Base-by-base conservation (phyloP, 345 rosid species). In the Turritis glabra region DNA sequence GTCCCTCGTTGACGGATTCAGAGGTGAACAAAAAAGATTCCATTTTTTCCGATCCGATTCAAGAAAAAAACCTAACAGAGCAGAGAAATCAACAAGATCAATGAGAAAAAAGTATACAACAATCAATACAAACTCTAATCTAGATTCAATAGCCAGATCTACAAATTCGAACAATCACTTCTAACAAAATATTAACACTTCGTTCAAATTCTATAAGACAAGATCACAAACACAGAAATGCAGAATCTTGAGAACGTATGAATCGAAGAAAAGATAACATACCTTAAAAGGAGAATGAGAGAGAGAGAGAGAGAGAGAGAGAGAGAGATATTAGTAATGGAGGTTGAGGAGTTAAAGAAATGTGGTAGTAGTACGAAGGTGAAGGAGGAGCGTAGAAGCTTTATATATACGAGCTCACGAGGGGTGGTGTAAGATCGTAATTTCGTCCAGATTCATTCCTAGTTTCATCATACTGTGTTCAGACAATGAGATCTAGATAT, bases 1-100 rank as follows among this genome's bases (percentile, higher is more conserved):
- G 93, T 40, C 93, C 93, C 81, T 88, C 93, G 79, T 88, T 88
- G 21, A 88, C 93, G 1, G 90, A 88, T 64, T 88, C 93, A 1
- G 93, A 88, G 23, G 93, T 88, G 51, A 84, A 88, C 72, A 88
- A 83, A 78, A 88, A 88, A 17, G 90, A 84, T 76, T 88, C 90
- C 90, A 86, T 85, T 79, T 85, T 76, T 56, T 67, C 53, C 35
- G 14, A 48, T 37, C 72, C 3, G 59, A 33, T 71, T 38, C 64
- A 27, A 23, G 1, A 43, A 69, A 30, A 29, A 9, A 37, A 43
- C 58, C 57, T 43, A 63, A 6, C 44, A 47, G 3, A 48, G 9
- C 33, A 52, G 38, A 51, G 38, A 32, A 62, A 2, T 5, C 10
- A 17, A 58, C 30, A 54, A 51, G 2, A 43, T 46, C 47, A 46